Evolutionary conservation across 306 rosid species (phyloP).

Genomic region (Fragaria ananassa): DNA sequence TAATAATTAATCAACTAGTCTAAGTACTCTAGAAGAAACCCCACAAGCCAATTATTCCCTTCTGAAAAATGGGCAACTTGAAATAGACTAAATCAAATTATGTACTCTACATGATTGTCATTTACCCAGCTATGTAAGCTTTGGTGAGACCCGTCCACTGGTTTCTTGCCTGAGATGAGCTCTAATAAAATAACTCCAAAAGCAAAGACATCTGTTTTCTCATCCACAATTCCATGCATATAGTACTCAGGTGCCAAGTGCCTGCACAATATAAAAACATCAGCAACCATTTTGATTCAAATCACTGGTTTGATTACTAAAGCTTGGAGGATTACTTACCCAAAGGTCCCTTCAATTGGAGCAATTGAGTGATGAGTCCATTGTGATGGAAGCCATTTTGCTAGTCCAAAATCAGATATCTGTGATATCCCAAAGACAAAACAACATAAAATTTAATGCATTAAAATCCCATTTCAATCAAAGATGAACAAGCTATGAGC

Average conservation of each 20-base stretch:
- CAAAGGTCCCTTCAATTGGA: slow-evolving; percentile 98
- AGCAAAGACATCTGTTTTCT: slow-evolving; percentile 98
- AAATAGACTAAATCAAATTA: slow-evolving; percentile 1
- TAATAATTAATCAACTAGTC: slow-evolving; percentile 10
- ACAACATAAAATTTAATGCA: background rate
- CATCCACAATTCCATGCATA: slow-evolving; percentile 95
- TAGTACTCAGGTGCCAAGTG: slow-evolving; percentile 97
- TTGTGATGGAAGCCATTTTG: slow-evolving; percentile 98
- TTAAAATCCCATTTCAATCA: background rate
- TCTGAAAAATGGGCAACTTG: background rate
- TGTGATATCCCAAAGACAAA: slow-evolving; percentile 20
- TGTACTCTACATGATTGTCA: background rate
- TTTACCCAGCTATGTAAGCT: slow-evolving; percentile 89
- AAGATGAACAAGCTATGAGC: background rate
- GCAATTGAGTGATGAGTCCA: slow-evolving; percentile 97
- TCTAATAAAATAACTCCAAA: slow-evolving; percentile 88
- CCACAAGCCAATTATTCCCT: slow-evolving; percentile 8
- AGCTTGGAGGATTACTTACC: slow-evolving; percentile 37
- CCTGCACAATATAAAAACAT: slow-evolving; percentile 32
- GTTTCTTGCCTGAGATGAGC: slow-evolving; percentile 82
- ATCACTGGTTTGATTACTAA: background rate
- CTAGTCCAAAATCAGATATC: slow-evolving; percentile 97
- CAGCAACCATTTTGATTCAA: slow-evolving; percentile 13
- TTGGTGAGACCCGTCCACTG: slow-evolving; percentile 87
- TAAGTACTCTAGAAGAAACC: slow-evolving; percentile 20